phyloP scores from a whole-genome alignment of 2,329 filamentous ascomycete genomes.

The Nemania serpens region DNA sequence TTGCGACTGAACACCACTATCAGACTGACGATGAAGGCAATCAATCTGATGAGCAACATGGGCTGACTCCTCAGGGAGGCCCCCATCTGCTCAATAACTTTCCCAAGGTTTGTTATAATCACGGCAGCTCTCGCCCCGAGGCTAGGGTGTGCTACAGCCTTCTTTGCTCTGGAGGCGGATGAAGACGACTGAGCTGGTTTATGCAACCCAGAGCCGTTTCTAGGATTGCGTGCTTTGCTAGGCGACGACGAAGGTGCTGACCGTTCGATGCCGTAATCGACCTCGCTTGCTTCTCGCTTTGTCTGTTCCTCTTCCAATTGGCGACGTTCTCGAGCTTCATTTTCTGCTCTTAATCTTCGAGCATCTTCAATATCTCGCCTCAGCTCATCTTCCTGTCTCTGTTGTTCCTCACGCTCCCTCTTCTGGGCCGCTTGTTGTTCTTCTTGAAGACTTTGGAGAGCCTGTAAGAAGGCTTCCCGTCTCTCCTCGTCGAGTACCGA shows the following conservation, averaged over 20 bases:
- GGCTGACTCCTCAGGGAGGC: conserved; percentile 61
- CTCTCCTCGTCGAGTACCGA: conserved; percentile 91
- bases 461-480: conserved; percentile 85
- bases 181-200: conserved; percentile 37
- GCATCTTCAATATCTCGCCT: conserved; percentile 62
- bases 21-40: conserved; percentile 82
- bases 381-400: conserved; percentile 61
- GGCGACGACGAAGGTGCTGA: conserved; percentile 47
- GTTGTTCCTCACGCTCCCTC: conserved; percentile 63
- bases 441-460: conserved; percentile 80
- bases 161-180: conserved; percentile 39
- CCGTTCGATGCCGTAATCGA: conserved; percentile 71
- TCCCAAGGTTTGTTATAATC: conserved; percentile 57
- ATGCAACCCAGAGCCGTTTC: conserved; percentile 42
- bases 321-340: conserved; percentile 59
- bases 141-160: conserved; percentile 43
- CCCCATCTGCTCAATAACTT: conserved; percentile 56
- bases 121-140: conserved; percentile 55
- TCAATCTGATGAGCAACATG: conserved; percentile 60
- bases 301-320: conserved; percentile 59
- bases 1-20: conserved; percentile 75
- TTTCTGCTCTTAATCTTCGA: conserved; percentile 59
- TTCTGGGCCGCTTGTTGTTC: conserved; percentile 77
- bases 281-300: conserved; percentile 59
- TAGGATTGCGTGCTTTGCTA: conserved; percentile 41